phyloP scores from a whole-genome alignment of 495 filamentous ascomycete species.

The Cercophora samala region DNA sequence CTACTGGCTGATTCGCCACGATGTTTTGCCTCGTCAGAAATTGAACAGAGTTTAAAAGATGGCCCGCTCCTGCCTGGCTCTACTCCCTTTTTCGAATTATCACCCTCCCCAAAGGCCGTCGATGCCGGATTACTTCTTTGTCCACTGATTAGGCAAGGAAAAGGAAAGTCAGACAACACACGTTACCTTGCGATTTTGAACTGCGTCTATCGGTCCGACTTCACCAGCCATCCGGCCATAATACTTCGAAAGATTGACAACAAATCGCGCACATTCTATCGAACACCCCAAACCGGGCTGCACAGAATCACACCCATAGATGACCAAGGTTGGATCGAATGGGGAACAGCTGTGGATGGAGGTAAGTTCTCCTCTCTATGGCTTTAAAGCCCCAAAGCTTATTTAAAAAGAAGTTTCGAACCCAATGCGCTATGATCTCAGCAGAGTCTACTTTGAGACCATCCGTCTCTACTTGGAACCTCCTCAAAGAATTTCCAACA shows the following conservation, averaged over 20 bases:
- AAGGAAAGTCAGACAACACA: background rate
- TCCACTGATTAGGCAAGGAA: background rate
- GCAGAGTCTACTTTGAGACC: background rate
- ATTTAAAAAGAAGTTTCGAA: background rate
- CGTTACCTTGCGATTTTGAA: background rate
- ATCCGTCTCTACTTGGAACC: constrained; percentile 3
- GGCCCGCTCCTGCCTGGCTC: background rate
- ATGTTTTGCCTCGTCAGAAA: constrained; percentile 7
- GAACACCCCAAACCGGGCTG: background rate
- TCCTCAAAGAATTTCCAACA: background rate
- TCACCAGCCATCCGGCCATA: constrained; percentile 7
- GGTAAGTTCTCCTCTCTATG: background rate
- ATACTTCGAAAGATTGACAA: background rate
- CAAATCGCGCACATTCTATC: background rate
- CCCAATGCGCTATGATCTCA: background rate
- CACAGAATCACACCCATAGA: background rate
- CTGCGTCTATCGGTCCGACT: constrained; percentile 7
- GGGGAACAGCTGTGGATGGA: background rate
- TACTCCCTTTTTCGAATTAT: background rate
- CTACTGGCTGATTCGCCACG: constrained; percentile 4
- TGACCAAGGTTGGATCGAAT: background rate
- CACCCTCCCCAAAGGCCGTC: constrained; percentile 2
- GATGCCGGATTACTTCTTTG: constrained; percentile 1
- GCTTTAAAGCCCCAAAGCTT: background rate
- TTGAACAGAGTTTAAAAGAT: background rate